Evolutionary conservation across 164 flowering plant species (phyloP), one percentile per base, ranked within the genome.

Genomic region (Aristolochia californica): DNA sequence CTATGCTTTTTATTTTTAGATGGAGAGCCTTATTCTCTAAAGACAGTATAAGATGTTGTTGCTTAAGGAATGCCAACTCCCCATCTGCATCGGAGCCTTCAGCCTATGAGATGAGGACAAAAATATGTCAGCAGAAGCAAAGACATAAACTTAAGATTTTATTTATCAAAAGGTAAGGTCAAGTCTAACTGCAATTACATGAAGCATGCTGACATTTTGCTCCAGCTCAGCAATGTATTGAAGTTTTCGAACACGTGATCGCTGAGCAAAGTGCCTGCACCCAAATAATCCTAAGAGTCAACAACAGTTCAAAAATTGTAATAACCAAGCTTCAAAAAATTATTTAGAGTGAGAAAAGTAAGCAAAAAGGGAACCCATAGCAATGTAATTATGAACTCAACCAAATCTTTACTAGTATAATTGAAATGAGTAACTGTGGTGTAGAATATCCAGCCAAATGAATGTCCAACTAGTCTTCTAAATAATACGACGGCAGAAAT

Each of bases 171-270:
- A 27, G 61, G 5, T 45, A 16, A 44, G 52, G 8, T n/a, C 51
- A 2, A 5, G 1, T n/a, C 22, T 47, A 20, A 47, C 15, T 20
- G 20, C 20, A 44, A 27, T 58, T 48, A 49, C 62, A 48, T 59
- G 53, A 27, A 59, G 54, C 20, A 48, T 4, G 53, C 20, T 26
- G 13, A 89, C 88, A 74, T 82, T 83, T 56, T 81, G 85, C 65
- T 87, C 98, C 55, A 93, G 78, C 74, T 93, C 94, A 66, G 95
- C 88, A 60, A 93, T 93, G 80, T 88, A 85, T 62, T 88, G 97
- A 76, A 93, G 98, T 65, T 93, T 93, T 28, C 97, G 79, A 25
- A 87, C 97, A 67, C 98, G 74, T 26, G 98, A 93, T 8, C 94
- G 84, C 70, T 87, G 98, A 60, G 97, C 97, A 70, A 82, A 87